Evolutionary conservation across 2,329 filamentous ascomycete species (phyloP).

Genomic region (Diaporthe longicolla): DNA sequence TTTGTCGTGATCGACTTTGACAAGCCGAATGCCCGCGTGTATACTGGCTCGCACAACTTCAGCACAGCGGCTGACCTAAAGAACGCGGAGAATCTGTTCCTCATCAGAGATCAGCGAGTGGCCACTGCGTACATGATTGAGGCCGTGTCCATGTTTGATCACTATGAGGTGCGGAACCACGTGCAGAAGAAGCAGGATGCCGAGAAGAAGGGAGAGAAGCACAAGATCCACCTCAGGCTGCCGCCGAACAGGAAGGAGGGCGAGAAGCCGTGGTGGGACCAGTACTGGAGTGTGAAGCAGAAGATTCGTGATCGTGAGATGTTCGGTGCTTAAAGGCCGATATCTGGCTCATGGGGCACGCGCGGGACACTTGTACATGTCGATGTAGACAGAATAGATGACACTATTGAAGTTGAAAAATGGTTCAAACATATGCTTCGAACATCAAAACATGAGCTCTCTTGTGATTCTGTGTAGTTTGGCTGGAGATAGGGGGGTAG

Average conservation of each 20-base stretch:
- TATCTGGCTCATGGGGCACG: no score
- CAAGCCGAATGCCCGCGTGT: slow-evolving; percentile 45
- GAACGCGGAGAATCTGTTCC: slow-evolving; percentile 45
- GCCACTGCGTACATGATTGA: slow-evolving; percentile 46
- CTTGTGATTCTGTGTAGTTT: no score
- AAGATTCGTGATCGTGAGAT: slow-evolving; percentile 45
- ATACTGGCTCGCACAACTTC: slow-evolving; percentile 47
- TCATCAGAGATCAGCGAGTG: slow-evolving; percentile 44
- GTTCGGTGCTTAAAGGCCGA: slow-evolving; percentile 40
- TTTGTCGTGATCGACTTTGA: slow-evolving; percentile 47
- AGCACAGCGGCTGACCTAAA: slow-evolving; percentile 44
- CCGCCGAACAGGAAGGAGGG: slow-evolving; percentile 40
- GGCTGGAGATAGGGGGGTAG: no score
- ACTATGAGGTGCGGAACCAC: slow-evolving; percentile 45
- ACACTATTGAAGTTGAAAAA: background rate
- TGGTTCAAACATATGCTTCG: no score
- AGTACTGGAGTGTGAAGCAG: slow-evolving; percentile 45
- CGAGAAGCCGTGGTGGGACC: slow-evolving; percentile 45
- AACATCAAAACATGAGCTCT: no score
- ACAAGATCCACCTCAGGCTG: slow-evolving; percentile 41
- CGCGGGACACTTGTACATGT: no score
- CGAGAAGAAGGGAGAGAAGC: slow-evolving; percentile 41
- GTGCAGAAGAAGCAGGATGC: slow-evolving; percentile 41
- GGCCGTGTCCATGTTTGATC: slow-evolving; percentile 46
- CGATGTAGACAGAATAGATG: background rate